A percentile compares a stretch with the other conserved stretches of the same genome.
Evolutionary conservation across 1,284 basidiomycete genomes (phyloP).

Genomic region (Marasmius sp.): DNA sequence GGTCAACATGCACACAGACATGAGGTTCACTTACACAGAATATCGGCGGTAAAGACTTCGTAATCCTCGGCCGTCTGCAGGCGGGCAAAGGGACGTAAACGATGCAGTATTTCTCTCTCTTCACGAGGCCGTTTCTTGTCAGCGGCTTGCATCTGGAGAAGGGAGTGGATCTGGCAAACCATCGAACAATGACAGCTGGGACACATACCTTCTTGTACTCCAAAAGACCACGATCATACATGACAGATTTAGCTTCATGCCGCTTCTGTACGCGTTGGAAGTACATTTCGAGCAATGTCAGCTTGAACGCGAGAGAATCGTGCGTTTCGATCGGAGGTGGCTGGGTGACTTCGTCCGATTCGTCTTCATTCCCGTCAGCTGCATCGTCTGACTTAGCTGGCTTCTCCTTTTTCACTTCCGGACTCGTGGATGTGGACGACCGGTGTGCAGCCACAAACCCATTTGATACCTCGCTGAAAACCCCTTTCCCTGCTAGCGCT

Average conservation of each 20-base stretch:
- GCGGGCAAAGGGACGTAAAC: conserved; percentile 90
- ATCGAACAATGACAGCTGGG: background rate
- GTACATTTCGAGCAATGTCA: conserved; percentile 91
- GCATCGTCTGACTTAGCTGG: conserved; percentile 51
- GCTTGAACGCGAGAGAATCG: conserved; percentile 89
- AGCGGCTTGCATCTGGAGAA: conserved; percentile 75
- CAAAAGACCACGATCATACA: conserved; percentile 90
- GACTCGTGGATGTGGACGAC: conserved; percentile 1
- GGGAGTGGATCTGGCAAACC: background rate
- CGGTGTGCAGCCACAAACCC: conserved; percentile 45
- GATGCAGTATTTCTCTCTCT: conserved; percentile 87
- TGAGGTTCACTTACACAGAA: conserved; percentile 67
- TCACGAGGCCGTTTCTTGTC: conserved; percentile 92
- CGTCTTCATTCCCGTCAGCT: conserved; percentile 39
- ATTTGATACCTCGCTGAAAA: conserved; percentile 47
- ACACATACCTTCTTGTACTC: conserved; percentile 86
- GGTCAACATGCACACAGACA: background rate
- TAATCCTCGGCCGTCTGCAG: conserved; percentile 93
- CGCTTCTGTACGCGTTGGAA: conserved; percentile 90
- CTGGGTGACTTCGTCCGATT: conserved; percentile 61
- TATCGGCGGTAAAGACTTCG: conserved; percentile 85
- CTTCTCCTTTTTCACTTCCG: conserved; percentile 26
- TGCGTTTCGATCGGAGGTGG: conserved; percentile 82
- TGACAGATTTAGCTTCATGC: conserved; percentile 83
- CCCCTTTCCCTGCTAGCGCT: conserved; percentile 32